phyloP scores from a whole-genome alignment of 2,329 filamentous ascomycete species.

The Claviceps capensis region DNA sequence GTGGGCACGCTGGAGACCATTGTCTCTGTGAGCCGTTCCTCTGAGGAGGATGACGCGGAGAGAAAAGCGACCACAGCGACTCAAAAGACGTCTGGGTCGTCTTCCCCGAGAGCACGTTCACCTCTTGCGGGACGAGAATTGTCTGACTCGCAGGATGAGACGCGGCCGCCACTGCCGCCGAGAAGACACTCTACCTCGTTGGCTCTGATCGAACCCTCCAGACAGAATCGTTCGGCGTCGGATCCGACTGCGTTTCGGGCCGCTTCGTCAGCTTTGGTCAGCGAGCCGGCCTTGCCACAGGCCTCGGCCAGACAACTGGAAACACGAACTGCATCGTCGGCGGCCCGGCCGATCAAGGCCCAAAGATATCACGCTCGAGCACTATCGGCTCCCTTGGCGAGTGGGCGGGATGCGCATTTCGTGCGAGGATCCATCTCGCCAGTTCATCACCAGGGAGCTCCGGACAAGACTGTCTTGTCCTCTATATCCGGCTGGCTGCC shows the following conservation, averaged over 20 bases:
- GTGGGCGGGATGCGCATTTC: constrained; percentile 14
- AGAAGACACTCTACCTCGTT: constrained; percentile 19
- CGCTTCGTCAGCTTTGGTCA: constrained; percentile 31
- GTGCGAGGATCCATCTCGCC: constrained; percentile 17
- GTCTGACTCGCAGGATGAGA: constrained; percentile 10
- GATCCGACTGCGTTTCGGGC: constrained; percentile 18
- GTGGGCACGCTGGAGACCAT: constrained; percentile 53
- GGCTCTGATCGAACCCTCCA: constrained; percentile 24
- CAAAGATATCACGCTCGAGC: not conserved
- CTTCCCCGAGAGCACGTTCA: constrained; percentile 17
- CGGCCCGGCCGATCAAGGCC: constrained; percentile 1
- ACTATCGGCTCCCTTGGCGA: constrained; percentile 4
- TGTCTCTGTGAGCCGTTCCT: constrained; percentile 51
- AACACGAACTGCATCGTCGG: constrained; percentile 22
- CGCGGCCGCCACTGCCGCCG: constrained; percentile 7
- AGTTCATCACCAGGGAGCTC: constrained; percentile 9
- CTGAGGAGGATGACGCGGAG: constrained; percentile 46
- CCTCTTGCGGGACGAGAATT: constrained; percentile 16
- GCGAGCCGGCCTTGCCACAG: constrained; percentile 42
- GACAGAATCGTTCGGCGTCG: constrained; percentile 16
- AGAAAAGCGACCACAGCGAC: constrained; percentile 39
- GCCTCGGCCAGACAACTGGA: constrained; percentile 39
- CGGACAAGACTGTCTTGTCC: constrained; percentile 20
- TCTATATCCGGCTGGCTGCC: constrained; percentile 33
- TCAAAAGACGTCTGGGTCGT: constrained; percentile 18